phyloP scores from a whole-genome alignment of 2,329 filamentous ascomycete species.

The Ceratocystis lukuohia region DNA sequence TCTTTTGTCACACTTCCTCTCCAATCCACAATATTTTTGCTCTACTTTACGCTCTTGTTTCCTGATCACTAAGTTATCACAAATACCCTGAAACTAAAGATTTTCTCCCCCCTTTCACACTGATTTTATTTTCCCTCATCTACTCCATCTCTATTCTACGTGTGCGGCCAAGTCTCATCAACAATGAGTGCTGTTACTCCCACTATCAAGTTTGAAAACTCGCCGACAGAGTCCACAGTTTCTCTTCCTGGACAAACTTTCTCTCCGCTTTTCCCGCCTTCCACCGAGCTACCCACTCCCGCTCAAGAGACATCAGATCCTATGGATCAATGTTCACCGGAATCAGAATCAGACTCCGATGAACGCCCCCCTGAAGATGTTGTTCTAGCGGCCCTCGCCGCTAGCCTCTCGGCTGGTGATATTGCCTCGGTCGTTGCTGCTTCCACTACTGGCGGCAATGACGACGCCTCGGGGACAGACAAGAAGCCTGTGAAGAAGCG shows the following conservation, averaged over 20 bases:
- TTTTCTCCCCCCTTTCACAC: neutral
- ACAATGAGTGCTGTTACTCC: conserved; percentile 24
- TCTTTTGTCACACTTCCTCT: neutral
- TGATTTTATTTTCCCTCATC: neutral
- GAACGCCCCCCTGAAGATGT: conserved; percentile 21
- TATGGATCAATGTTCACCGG: conserved; percentile 38
- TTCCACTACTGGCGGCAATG: conserved; percentile 20
- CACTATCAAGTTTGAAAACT: conserved; percentile 39
- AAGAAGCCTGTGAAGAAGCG: conserved; percentile 82
- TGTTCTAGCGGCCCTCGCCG: conserved; percentile 22
- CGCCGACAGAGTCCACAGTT: conserved; percentile 41
- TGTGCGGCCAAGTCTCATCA: conserved; percentile 19
- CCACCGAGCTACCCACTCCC: conserved; percentile 25
- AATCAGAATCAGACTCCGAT: conserved; percentile 27
- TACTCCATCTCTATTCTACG: conserved; percentile 4
- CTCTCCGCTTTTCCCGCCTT: conserved; percentile 35
- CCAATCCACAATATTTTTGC: neutral
- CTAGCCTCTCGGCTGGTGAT: conserved; percentile 14
- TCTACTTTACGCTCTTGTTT: neutral
- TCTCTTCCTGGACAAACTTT: conserved; percentile 38
- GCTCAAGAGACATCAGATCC: conserved; percentile 30
- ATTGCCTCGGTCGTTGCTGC: conserved; percentile 17
- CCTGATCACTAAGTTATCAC: neutral
- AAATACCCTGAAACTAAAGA: neutral
- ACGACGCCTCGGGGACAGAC: conserved; percentile 28